Evolutionary conservation across 257 asterid genomes (phyloP).

Genomic region (Capsicum rhomboideum): DNA sequence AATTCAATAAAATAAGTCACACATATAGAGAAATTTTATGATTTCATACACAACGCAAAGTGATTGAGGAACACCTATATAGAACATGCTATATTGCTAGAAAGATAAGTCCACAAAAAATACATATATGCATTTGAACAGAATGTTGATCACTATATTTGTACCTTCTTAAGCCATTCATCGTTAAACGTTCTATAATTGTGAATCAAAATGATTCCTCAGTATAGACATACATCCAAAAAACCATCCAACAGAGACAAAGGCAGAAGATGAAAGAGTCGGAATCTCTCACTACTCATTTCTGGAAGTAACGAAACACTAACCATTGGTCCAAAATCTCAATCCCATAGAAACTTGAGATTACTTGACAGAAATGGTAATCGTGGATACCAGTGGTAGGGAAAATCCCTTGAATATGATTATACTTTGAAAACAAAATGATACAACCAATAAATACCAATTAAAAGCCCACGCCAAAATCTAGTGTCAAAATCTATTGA

Average conservation of each 20-base stretch:
- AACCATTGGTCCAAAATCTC: background rate
- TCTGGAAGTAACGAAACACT: background rate
- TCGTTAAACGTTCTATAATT: background rate
- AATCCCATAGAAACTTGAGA: background rate
- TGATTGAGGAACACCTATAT: background rate
- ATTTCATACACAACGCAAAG: background rate
- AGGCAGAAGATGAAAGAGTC: background rate
- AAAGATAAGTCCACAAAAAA: background rate
- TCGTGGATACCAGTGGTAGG: background rate
- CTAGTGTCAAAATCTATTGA: background rate
- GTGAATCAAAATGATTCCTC: background rate
- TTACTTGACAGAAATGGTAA: background rate
- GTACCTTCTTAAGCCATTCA: background rate
- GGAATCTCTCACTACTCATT: background rate
- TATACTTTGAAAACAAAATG: background rate
- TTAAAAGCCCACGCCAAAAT: background rate
- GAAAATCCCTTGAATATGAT: background rate
- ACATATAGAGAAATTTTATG: background rate
- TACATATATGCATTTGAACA: background rate
- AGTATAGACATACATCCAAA: background rate
- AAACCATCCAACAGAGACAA: background rate
- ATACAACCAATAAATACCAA: background rate
- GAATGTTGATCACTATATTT: background rate
- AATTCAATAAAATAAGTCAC: background rate
- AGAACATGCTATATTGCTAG: background rate